These are phyloP conservation scores for Pistacia vera DNA, from an alignment of 345 rosid genomes.

Conservation along the genomic window DNA sequence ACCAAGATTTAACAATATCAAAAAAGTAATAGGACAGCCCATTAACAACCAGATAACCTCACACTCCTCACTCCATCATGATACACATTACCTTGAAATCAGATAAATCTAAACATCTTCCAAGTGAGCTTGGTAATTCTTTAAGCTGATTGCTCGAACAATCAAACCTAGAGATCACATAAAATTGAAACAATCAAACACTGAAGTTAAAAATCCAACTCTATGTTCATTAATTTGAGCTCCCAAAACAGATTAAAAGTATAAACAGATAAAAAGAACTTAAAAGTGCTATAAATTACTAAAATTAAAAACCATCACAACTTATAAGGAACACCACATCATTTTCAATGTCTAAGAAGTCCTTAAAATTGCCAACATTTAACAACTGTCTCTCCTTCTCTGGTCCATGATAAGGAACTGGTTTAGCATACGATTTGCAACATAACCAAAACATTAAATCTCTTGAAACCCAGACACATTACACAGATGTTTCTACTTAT, in stretches of 20 bases:
- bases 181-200: slow-evolving; percentile 18
- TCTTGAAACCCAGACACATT: not conserved
- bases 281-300: not conserved
- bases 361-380: not conserved
- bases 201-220: not conserved
- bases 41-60: too few relatives aligned
- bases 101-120: slow-evolving; percentile 72
- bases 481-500: not conserved
- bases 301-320: not conserved
- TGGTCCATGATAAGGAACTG: not conserved
- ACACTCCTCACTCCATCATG: not conserved
- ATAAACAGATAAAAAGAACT: not conserved
- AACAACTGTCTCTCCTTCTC: not conserved
- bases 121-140: slow-evolving; percentile 78
- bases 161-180: slow-evolving; percentile 63
- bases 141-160: slow-evolving; percentile 78
- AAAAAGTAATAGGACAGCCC: not conserved
- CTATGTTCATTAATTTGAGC: not conserved
- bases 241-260: not conserved
- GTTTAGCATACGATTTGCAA: not conserved
- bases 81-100: slow-evolving; percentile 72
- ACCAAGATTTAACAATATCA: not conserved
- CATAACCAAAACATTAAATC: not conserved
- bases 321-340: not conserved
- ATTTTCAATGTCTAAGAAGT: too few relatives aligned